Conservation (phyloP, 1,139 yeast species). For the Yamadazyma spencermartinsiae region DNA sequence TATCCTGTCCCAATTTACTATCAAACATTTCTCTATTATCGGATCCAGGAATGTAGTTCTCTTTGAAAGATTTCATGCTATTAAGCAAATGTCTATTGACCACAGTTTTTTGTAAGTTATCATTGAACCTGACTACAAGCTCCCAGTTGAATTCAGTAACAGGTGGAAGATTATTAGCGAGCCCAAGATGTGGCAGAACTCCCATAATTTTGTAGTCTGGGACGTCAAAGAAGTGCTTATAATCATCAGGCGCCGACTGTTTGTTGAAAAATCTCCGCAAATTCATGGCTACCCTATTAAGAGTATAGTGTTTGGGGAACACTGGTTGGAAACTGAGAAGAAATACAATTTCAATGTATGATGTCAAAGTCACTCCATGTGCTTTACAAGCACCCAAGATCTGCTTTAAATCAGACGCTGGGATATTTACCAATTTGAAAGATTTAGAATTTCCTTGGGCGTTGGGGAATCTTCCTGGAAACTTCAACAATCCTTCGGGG, state of each 20-base stretch:
- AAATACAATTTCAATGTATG: constrained; percentile 30
- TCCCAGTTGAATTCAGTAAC: constrained; percentile 38
- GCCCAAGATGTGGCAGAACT: constrained; percentile 35
- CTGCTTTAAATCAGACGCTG: constrained; percentile 23
- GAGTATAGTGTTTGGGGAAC: constrained; percentile 26
- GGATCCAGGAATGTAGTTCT: constrained; percentile 17
- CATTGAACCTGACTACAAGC: constrained; percentile 23
- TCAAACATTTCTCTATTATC: constrained; percentile 26
- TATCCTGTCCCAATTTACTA: constrained; percentile 25
- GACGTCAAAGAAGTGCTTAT: constrained; percentile 18
- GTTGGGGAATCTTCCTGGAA: constrained; percentile 37
- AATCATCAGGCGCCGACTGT: constrained; percentile 19
- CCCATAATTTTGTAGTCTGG: constrained; percentile 33
- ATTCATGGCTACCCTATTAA: constrained; percentile 34
- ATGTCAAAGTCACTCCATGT: constrained; percentile 35
- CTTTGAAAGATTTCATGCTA: constrained; percentile 21
- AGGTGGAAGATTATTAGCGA: constrained; percentile 32
- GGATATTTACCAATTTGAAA: constrained; percentile 33
- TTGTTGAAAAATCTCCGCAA: constrained; percentile 29
- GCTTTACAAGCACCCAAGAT: constrained; percentile 31
- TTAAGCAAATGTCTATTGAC: constrained; percentile 28
- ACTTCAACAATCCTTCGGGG: constrained; percentile 28
- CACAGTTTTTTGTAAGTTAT: constrained; percentile 20
- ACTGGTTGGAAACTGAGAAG: constrained; percentile 32
- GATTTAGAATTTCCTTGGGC: constrained; percentile 21